Base-by-base conservation (phyloP, 2,329 filamentous ascomycete species). In the Fusarium sp. region DNA sequence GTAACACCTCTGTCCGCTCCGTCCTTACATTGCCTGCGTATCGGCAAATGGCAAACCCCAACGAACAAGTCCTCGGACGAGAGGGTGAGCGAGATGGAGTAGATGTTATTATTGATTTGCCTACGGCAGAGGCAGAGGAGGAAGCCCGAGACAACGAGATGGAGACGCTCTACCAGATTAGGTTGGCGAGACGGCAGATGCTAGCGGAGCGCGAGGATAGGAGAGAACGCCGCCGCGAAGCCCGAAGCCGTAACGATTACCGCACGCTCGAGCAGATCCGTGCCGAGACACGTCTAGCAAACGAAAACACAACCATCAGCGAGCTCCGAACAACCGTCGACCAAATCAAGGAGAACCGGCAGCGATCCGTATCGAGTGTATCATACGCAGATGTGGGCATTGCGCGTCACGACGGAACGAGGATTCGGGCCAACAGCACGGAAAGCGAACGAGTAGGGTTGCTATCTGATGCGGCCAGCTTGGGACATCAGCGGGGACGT, bases 21-120 rank as follows among this genome's bases (percentile, higher is more conserved):
- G 92, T 98, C 65, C 97, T 98, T 89, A 98, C 97, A 0, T 85
- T 99, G 4, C 97, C 97, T 0, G 90, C 94, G 0, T 99, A 99
- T 82, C 92, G 93, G 4, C 89, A 88, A 18, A 91, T 90, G 31
- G 91, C 95, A 0, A 88, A 90, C 59, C 92, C 93, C 22, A 92
- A 91, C 54, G 97, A 99, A 82, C 92, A 92, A 76, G 92, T 98
- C 2, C 87, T 98, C 57, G 97, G 92, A 9, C 90, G 95, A 6
- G 97, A 97, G 82, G 97, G 97, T 59, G 97, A 99, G 81, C 90
- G 97, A 69, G 96, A 89, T 63, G 97, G 97, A 9, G 95, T 99
- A 77, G 97, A 99, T 78, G 90, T 94, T 5, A 95, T 99, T 0
- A 85, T 98, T 14, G 95, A 98, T 81, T 91, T 94, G 75, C 95